These are phyloP conservation scores for Leccinum variicolor DNA, from an alignment of 768 basidiomycete genomes.

Conservation along the genomic window DNA sequence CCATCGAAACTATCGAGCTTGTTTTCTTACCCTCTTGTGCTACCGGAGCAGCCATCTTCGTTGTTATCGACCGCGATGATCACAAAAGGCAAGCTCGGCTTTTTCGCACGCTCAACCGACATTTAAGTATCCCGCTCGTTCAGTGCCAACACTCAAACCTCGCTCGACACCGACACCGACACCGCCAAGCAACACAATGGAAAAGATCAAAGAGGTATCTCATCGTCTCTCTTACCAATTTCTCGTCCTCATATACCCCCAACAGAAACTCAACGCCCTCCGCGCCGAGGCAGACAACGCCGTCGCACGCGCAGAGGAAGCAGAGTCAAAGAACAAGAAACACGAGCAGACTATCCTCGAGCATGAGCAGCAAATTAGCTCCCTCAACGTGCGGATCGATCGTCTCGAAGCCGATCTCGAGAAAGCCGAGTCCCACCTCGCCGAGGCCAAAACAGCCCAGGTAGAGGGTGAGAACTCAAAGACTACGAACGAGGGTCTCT, in stretches of 20 bases:
- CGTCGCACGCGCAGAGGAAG: conserved; percentile 77
- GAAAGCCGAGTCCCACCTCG: conserved; percentile 62
- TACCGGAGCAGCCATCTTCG: conserved; percentile 63
- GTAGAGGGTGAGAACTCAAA: conserved; percentile 70
- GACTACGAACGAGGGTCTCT: conserved; percentile 67
- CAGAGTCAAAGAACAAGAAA: conserved; percentile 81
- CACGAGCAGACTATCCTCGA: conserved; percentile 68
- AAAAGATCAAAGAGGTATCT: conserved; percentile 46
- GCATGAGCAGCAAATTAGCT: conserved; percentile 84
- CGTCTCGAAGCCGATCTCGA: conserved; percentile 67
- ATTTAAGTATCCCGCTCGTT: conserved; percentile 17
- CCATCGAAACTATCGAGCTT: neutral
- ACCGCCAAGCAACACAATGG: conserved; percentile 33
- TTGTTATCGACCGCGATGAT: conserved; percentile 23
- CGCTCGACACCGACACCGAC: conserved; percentile 7
- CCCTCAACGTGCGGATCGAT: conserved; percentile 69
- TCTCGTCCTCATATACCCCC: neutral
- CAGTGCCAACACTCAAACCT: conserved; percentile 16
- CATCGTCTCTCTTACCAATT: accelerated
- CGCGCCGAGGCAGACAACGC: conserved; percentile 85
- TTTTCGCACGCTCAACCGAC: conserved; percentile 34
- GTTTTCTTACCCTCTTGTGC: conserved; percentile 67
- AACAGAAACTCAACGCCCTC: conserved; percentile 71
- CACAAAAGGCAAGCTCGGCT: conserved; percentile 29
- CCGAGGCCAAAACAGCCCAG: conserved; percentile 58